Percentiles rank a stretch among this genome's conserved stretches.
Evolutionary conservation across 2,329 filamentous ascomycete genomes (phyloP).

Genomic region (Kalaharituber pfeilii): DNA sequence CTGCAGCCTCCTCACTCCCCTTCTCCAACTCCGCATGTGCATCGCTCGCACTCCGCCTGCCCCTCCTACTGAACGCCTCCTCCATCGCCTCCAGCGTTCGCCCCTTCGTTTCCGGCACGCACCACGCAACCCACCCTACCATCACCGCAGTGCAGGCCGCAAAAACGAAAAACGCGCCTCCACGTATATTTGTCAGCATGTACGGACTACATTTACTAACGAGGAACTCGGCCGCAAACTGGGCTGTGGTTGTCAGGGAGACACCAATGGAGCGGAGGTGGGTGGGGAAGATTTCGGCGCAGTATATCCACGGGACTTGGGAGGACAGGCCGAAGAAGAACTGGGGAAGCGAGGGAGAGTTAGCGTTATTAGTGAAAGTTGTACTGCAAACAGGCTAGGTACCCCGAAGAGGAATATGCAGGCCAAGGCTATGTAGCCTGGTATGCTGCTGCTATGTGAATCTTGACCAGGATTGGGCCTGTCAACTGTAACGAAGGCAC

Average conservation of each 20-base stretch:
- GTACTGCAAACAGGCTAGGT: background rate
- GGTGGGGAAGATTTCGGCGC: conserved; percentile 21
- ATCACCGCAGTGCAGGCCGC: conserved; percentile 5
- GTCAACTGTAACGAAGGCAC: conserved; percentile 17
- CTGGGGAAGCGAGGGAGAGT: conserved; percentile 4
- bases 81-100: background rate
- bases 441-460: background rate
- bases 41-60: background rate
- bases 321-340: conserved; percentile 23
- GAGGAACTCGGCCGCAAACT: conserved; percentile 15
- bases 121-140: background rate
- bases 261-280: conserved; percentile 20
- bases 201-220: conserved; percentile 16
- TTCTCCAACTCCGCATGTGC: background rate
- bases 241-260: conserved; percentile 15
- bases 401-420: background rate
- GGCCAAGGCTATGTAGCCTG: background rate
- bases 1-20: background rate
- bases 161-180: conserved; percentile 22
- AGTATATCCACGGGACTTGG: conserved; percentile 23
- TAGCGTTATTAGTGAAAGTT: background rate
- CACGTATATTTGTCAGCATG: conserved; percentile 15
- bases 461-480: background rate
- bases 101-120: background rate
- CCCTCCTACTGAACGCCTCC: background rate